These are phyloP conservation scores for Ogataea angusta DNA, from an alignment of 805 yeast genomes.

Conservation along the genomic window DNA sequence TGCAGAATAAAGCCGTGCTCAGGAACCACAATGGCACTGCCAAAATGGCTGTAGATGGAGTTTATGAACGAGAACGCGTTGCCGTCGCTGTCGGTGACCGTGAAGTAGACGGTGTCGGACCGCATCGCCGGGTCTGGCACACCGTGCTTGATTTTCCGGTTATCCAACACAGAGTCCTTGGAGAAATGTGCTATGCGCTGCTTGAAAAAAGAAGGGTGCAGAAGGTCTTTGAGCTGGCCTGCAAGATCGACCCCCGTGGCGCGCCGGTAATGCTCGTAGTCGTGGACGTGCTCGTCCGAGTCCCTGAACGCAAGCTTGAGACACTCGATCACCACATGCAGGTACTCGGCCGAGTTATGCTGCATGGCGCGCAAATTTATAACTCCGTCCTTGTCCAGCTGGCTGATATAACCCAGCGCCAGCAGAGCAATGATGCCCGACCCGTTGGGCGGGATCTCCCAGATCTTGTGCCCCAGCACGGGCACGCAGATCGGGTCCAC, in stretches of 20 bases:
- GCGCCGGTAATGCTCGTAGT: slow-evolving; percentile 40
- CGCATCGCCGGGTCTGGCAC: slow-evolving; percentile 55
- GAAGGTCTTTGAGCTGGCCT: slow-evolving; percentile 36
- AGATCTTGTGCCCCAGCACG: slow-evolving; percentile 51
- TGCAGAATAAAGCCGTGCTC: slow-evolving; percentile 67
- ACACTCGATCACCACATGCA: slow-evolving; percentile 68
- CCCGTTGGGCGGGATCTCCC: slow-evolving; percentile 87
- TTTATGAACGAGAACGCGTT: slow-evolving; percentile 80
- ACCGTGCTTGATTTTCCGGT: slow-evolving; percentile 21
- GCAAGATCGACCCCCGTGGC: slow-evolving; percentile 14
- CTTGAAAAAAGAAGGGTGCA: slow-evolving; percentile 47
- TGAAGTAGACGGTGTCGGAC: slow-evolving; percentile 71
- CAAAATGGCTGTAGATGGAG: slow-evolving; percentile 67
- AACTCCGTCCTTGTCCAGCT: slow-evolving; percentile 43
- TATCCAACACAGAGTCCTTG: slow-evolving; percentile 38
- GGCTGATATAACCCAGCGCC: slow-evolving; percentile 62
- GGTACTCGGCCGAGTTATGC: slow-evolving; percentile 69
- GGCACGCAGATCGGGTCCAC: slow-evolving; percentile 61
- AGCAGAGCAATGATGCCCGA: slow-evolving; percentile 75
- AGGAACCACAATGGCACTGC: slow-evolving; percentile 66
- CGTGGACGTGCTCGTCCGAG: slow-evolving; percentile 70
- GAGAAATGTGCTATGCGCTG: slow-evolving; percentile 48
- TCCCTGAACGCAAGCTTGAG: slow-evolving; percentile 71
- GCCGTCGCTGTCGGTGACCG: slow-evolving; percentile 65
- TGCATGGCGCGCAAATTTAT: slow-evolving; percentile 41